These are phyloP conservation scores for Drosera capensis DNA, from an alignment of 148 eudicot genomes.

Conservation along the genomic window DNA sequence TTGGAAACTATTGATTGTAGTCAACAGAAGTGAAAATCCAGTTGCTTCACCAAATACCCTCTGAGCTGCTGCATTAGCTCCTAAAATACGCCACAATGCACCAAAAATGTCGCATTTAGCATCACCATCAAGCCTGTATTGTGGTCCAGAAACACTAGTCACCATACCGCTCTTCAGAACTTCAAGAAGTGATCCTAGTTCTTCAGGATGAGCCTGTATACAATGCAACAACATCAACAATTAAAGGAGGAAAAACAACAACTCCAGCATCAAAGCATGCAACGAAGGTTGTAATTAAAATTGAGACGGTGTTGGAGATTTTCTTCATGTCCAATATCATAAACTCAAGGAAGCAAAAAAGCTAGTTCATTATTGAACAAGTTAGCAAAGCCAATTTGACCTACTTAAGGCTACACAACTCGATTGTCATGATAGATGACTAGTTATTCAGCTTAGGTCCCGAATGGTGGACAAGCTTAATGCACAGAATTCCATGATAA, in stretches of 20 bases:
- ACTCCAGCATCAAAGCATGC: neutral
- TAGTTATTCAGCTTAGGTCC: no score
- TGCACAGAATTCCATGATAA: no score
- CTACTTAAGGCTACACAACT: no score
- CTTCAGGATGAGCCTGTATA: slow-evolving; percentile 79
- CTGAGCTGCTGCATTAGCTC: slow-evolving; percentile 66
- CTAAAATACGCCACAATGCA: slow-evolving; percentile 86
- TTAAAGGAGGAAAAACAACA: neutral
- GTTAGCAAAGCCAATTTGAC: no score
- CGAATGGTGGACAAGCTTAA: no score
- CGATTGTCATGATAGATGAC: no score
- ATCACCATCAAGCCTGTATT: slow-evolving; percentile 55
- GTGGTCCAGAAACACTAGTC: slow-evolving; percentile 68
- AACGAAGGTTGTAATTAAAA: no score
- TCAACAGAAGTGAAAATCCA: slow-evolving; percentile 82
- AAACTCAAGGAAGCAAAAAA: no score
- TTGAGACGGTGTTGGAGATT: no score
- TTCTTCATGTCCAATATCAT: no score
- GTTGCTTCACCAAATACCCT: slow-evolving; percentile 97
- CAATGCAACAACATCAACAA: neutral
- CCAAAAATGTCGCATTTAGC: slow-evolving; percentile 93
- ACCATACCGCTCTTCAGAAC: slow-evolving; percentile 90
- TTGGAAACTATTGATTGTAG: slow-evolving; percentile 76
- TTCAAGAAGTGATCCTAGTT: slow-evolving; percentile 76
- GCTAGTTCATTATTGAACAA: no score